Conservation (phyloP, 352 stramenopile genomes). For the Phytophthora pinifolia region DNA sequence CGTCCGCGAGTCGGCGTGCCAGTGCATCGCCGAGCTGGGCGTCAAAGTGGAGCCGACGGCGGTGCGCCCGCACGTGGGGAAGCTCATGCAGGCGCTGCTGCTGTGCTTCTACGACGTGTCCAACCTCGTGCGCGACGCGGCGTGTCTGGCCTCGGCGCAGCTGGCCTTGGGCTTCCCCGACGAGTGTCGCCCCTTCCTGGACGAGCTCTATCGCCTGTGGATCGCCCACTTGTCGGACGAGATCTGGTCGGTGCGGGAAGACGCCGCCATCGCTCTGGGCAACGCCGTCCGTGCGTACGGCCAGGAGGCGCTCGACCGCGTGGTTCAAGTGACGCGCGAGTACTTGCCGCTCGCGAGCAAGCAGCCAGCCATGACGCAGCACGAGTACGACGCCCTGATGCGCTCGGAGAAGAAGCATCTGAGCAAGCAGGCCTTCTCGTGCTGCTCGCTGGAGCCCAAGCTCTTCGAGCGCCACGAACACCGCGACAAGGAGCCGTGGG, state of each 20-base stretch:
- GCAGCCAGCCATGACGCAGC: conserved; percentile 91
- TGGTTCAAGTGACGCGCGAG: conserved; percentile 66
- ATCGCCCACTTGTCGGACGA: conserved; percentile 96
- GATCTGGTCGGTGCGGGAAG: conserved; percentile 97
- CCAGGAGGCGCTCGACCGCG: conserved; percentile 70
- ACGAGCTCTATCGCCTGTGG: conserved; percentile 89
- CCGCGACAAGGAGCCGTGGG: conserved; percentile 92
- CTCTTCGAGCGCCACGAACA: conserved; percentile 85
- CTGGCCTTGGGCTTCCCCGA: conserved; percentile 84
- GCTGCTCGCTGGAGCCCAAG: conserved; percentile 95
- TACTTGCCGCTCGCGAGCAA: conserved; percentile 87
- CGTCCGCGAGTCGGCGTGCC: conserved; percentile 94
- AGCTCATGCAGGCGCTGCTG: conserved; percentile 86
- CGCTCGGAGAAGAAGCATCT: conserved; percentile 92
- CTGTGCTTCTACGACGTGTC: conserved; percentile 97
- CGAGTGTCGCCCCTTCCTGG: conserved; percentile 86
- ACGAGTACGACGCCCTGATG: conserved; percentile 91
- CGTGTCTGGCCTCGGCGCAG: conserved; percentile 88
- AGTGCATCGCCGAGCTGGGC: conserved; percentile 95
- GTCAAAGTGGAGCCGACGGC: conserved; percentile 82
- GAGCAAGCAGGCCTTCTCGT: conserved; percentile 94
- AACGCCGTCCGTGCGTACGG: conserved; percentile 93
- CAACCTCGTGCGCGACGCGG: conserved; percentile 95
- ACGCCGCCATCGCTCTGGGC: conserved; percentile 93
- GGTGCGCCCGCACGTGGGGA: conserved; percentile 66